Conservation (phyloP, 2,329 filamentous ascomycete species). For the Diplocarpon rosae region DNA sequence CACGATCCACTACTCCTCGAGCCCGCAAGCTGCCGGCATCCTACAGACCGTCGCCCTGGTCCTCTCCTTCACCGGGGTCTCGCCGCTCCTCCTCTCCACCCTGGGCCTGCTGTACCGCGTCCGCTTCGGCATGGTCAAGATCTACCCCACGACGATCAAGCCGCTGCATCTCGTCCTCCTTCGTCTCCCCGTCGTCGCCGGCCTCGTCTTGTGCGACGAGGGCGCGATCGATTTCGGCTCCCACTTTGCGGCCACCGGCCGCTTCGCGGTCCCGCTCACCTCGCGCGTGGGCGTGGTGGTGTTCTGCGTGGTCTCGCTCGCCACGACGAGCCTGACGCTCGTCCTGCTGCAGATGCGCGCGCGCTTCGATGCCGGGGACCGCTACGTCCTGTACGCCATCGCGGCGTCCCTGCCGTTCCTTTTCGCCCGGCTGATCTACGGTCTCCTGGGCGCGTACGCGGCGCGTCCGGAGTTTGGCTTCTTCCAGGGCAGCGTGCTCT, state of each 20-base stretch:
- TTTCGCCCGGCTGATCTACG: no score
- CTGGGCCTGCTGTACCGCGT: not conserved
- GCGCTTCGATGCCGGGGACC: no score
- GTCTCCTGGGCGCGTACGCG: no score
- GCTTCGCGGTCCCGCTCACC: no score
- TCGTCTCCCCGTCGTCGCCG: not conserved
- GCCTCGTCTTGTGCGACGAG: not conserved
- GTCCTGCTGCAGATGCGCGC: no score
- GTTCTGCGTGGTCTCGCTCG: no score
- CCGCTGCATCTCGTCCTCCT: not conserved
- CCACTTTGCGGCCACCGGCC: slow-evolving; percentile 23
- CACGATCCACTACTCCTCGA: not conserved
- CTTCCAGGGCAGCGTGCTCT: no score
- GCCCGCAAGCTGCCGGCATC: not conserved
- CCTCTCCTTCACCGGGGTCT: not conserved
- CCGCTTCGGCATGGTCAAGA: not conserved
- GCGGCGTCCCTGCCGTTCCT: no score
- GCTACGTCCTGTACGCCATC: no score
- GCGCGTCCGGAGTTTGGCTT: no score
- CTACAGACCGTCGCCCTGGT: not conserved
- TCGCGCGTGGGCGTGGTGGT: no score
- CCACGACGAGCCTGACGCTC: no score
- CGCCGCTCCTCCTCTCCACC: not conserved
- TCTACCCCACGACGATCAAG: not conserved
- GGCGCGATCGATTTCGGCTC: not conserved